Percentiles rank a stretch among this genome's conserved stretches.
These are phyloP conservation scores for Staphylotrichum longicolle DNA, from an alignment of 495 filamentous ascomycete species.

Conservation along the genomic window DNA sequence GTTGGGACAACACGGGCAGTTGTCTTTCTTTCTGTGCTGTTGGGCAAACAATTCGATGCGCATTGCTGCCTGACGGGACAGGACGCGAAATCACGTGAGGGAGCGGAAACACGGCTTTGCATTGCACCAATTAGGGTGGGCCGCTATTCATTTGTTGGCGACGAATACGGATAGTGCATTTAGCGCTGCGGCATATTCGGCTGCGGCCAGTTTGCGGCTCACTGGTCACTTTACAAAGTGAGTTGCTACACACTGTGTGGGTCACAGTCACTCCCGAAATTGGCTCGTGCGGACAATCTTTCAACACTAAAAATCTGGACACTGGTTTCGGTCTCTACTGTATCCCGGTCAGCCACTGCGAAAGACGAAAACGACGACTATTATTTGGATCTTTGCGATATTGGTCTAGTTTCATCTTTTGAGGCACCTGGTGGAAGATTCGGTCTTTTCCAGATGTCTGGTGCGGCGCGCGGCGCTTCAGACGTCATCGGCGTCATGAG, in stretches of 20 bases:
- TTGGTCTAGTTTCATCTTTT: neutral
- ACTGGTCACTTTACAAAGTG: neutral
- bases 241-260: neutral
- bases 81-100: too few species aligned
- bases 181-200: neutral
- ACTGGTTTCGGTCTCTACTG: too few species aligned
- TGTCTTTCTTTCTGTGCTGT: too few species aligned
- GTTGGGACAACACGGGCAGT: too few species aligned
- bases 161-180: neutral
- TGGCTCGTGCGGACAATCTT: slow-evolving; percentile 3
- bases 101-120: too few species aligned
- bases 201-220: neutral
- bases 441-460: slow-evolving; percentile 5
- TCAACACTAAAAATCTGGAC: neutral
- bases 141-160: too few species aligned
- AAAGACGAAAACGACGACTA: too few species aligned
- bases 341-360: too few species aligned
- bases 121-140: too few species aligned
- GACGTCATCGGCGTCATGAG: slow-evolving; percentile 8
- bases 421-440: neutral
- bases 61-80: too few species aligned
- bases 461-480: slow-evolving; percentile 9
- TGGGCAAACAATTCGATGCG: too few species aligned
- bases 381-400: neutral
- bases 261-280: neutral